Percentiles rank a stretch among this genome's conserved stretches.
Evolutionary conservation across 2,329 filamentous ascomycete species (phyloP).

Genomic region (Ophiostoma sp.): DNA sequence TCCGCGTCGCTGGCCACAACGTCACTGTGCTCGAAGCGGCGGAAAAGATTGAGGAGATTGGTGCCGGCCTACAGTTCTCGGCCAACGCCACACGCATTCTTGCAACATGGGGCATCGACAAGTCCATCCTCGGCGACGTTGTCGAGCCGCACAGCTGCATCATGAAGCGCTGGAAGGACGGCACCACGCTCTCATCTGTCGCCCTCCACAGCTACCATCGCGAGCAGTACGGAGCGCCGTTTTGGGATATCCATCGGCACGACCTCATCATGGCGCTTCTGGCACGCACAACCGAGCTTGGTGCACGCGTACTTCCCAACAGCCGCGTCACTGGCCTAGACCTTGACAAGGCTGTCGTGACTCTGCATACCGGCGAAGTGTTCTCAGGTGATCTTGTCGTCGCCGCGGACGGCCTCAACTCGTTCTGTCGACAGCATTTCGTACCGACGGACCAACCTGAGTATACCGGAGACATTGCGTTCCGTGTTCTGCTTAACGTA

Average conservation of each 20-base stretch:
- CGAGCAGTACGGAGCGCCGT: slow-evolving; percentile 23
- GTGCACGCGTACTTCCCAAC: slow-evolving; percentile 17
- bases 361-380: slow-evolving; percentile 4
- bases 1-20: slow-evolving; percentile 23
- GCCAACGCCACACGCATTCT: slow-evolving; percentile 24
- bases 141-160: slow-evolving; percentile 25
- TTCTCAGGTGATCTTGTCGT: slow-evolving; percentile 19
- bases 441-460: slow-evolving; percentile 25
- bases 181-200: slow-evolving; percentile 18
- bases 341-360: slow-evolving; percentile 19
- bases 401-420: slow-evolving; percentile 22
- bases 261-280: slow-evolving; percentile 25
- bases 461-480: slow-evolving; percentile 25
- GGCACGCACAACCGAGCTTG: slow-evolving; percentile 18
- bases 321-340: slow-evolving; percentile 22
- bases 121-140: slow-evolving; percentile 18
- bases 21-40: slow-evolving; percentile 23
- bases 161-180: slow-evolving; percentile 23
- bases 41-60: slow-evolving; percentile 25
- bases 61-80: slow-evolving; percentile 22
- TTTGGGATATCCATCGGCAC: slow-evolving; percentile 27
- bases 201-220: slow-evolving; percentile 15
- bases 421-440: slow-evolving; percentile 16
- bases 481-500: slow-evolving; percentile 23
- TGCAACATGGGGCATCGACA: slow-evolving; percentile 17